Evolutionary conservation across 495 filamentous ascomycete genomes (phyloP).

Genomic region (Aspergillus biplanus): DNA sequence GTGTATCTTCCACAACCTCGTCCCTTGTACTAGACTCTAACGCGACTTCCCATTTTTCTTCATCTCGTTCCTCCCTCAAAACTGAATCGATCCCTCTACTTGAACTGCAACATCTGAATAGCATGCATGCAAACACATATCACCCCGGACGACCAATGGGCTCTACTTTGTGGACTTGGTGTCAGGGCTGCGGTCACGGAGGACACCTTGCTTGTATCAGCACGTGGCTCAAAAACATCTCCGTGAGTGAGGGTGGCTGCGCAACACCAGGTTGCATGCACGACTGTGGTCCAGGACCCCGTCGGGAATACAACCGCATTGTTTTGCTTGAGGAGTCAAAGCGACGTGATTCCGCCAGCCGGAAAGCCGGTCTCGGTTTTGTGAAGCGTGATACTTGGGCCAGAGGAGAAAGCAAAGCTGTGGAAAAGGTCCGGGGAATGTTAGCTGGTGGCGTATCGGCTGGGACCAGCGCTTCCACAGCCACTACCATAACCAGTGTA

Average conservation of each 20-base stretch:
- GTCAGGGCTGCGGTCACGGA: constrained; percentile 74
- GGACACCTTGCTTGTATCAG: constrained; percentile 71
- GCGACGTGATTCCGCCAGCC: constrained; percentile 41
- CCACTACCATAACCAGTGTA: constrained; percentile 19
- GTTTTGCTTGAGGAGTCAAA: constrained; percentile 40
- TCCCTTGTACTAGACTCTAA: constrained; percentile 26
- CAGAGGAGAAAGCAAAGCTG: constrained; percentile 47
- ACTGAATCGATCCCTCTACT: constrained; percentile 37
- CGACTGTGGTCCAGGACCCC: constrained; percentile 68
- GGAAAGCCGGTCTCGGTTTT: constrained; percentile 39
- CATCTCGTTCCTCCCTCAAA: constrained; percentile 33
- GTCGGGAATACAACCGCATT: constrained; percentile 51
- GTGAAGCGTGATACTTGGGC: constrained; percentile 50
- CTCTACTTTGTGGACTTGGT: constrained; percentile 65
- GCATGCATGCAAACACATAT: constrained; percentile 19
- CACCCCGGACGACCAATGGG: constrained; percentile 35
- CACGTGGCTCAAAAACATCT: constrained; percentile 62
- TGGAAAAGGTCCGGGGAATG: constrained; percentile 54
- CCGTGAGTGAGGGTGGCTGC: constrained; percentile 69
- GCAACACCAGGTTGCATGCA: constrained; percentile 74
- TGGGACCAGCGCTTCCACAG: constrained; percentile 30
- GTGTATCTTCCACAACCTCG: constrained; percentile 21
- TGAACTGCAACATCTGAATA: constrained; percentile 27
- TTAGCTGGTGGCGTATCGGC: constrained; percentile 35
- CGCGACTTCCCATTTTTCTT: constrained; percentile 31